These are phyloP conservation scores for Trichophyton mentagrophytes DNA, from an alignment of 2,329 filamentous ascomycete species.

Conservation along the genomic window DNA sequence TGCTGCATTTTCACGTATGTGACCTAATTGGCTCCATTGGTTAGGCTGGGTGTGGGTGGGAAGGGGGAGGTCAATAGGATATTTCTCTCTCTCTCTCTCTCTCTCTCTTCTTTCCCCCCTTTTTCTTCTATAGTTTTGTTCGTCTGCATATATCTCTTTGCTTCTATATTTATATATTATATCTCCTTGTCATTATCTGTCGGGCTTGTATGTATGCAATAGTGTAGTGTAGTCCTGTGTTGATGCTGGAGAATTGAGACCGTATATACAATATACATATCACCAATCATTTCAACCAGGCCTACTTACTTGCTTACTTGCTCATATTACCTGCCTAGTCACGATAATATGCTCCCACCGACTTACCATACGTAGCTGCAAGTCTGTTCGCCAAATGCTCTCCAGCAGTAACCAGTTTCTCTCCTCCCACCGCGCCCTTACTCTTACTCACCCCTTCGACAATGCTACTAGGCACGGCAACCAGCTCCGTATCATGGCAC, in stretches of 20 bases:
- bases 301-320: too few relatives aligned
- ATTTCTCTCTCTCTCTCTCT: background rate
- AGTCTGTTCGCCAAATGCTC: constrained; percentile 47
- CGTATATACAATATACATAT: background rate
- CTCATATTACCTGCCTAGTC: background rate
- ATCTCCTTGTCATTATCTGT: too few relatives aligned
- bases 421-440: constrained; percentile 22
- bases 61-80: background rate
- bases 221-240: too few relatives aligned
- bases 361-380: constrained; percentile 44
- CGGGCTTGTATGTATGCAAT: too few relatives aligned
- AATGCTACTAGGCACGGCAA: constrained; percentile 42
- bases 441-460: constrained; percentile 31
- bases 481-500: constrained; percentile 41
- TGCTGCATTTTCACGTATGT: constrained; percentile 3
- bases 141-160: too few relatives aligned
- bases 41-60: background rate
- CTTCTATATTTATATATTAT: too few relatives aligned
- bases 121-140: background rate
- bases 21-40: background rate
- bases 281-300: too few relatives aligned
- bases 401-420: constrained; percentile 40
- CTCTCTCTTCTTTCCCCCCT: too few relatives aligned
- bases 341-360: constrained; percentile 4
- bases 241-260: too few relatives aligned